Evolutionary conservation across 345 rosid species (phyloP).

Genomic region (Camelina hispida): DNA sequence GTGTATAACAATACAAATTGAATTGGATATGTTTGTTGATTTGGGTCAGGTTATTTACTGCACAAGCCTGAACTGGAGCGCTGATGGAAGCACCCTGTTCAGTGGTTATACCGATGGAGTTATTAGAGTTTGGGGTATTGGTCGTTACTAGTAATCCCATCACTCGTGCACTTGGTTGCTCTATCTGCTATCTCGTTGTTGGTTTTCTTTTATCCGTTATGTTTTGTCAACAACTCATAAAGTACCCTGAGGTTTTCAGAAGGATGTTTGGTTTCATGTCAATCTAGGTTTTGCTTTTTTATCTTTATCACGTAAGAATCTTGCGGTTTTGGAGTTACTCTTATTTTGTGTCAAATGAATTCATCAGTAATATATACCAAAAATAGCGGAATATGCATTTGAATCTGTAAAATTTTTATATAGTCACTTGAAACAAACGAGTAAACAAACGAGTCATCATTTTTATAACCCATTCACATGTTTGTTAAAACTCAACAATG

Average conservation of each 20-base stretch:
- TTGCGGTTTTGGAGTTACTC: not conserved
- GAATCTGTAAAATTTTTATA: not conserved
- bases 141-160: slow-evolving; percentile 59
- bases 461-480: too few relatives aligned
- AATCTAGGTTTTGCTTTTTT: slow-evolving; percentile 31
- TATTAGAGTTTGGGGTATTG: slow-evolving; percentile 94
- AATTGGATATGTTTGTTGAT: slow-evolving; percentile 12
- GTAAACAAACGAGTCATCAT: too few relatives aligned
- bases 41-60: slow-evolving; percentile 77
- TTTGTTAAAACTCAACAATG: too few relatives aligned
- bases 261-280: slow-evolving; percentile 37
- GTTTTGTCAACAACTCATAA: slow-evolving; percentile 32
- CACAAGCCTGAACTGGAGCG: slow-evolving; percentile 93
- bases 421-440: not conserved
- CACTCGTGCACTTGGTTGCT: not conserved
- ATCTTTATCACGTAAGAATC: slow-evolving; percentile 4
- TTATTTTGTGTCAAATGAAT: not conserved
- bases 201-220: slow-evolving; percentile 30
- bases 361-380: not conserved
- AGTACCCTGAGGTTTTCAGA: slow-evolving; percentile 40
- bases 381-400: not conserved
- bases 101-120: slow-evolving; percentile 98
- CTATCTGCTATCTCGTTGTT: slow-evolving; percentile 1
- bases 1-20: not conserved
- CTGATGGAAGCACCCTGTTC: slow-evolving; percentile 90